A percentile compares a stretch with the other conserved stretches of the same genome.
These are phyloP conservation scores for Pseudophaeomoniella oleicola DNA, from an alignment of 2,329 filamentous ascomycete species.

Conservation along the genomic window DNA sequence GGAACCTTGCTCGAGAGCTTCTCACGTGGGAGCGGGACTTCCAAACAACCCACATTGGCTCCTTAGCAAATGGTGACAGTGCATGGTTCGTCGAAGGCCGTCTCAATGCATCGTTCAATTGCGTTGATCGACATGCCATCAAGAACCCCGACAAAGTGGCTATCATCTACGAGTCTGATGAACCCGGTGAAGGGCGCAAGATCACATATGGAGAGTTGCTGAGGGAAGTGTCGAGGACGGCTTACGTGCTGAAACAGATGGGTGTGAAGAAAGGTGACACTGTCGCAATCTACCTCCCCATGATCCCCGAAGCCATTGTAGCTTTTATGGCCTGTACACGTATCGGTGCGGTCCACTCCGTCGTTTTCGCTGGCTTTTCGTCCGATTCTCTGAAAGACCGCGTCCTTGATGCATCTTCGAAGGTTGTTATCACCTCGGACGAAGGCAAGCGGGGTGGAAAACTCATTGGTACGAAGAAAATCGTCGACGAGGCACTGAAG, in stretches of 20 bases:
- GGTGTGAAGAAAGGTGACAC: slow-evolving; percentile 95
- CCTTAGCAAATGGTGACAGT: slow-evolving; percentile 63
- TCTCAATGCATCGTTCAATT: slow-evolving; percentile 94
- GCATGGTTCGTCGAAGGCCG: slow-evolving; percentile 92
- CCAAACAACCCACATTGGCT: slow-evolving; percentile 69
- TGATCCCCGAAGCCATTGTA: slow-evolving; percentile 93
- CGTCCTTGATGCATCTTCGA: slow-evolving; percentile 78
- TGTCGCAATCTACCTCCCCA: slow-evolving; percentile 91
- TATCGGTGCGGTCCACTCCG: slow-evolving; percentile 91
- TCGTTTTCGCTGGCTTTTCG: slow-evolving; percentile 95
- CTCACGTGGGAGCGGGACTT: slow-evolving; percentile 87
- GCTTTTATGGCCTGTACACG: slow-evolving; percentile 82
- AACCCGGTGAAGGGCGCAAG: slow-evolving; percentile 69
- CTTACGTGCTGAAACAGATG: slow-evolving; percentile 84
- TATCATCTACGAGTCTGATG: slow-evolving; percentile 98
- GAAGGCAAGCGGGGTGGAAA: slow-evolving; percentile 98
- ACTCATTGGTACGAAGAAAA: slow-evolving; percentile 95
- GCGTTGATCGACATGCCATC: slow-evolving; percentile 90
- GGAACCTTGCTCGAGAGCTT: slow-evolving; percentile 67
- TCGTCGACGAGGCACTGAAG: slow-evolving; percentile 93
- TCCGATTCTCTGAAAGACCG: slow-evolving; percentile 91
- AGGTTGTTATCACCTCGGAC: slow-evolving; percentile 90
- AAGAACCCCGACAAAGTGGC: slow-evolving; percentile 85
- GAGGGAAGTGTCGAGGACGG: slow-evolving; percentile 74
- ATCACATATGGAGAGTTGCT: slow-evolving; percentile 90